Conservation (phyloP, 768 basidiomycete species). For the Leccinellum albellum region DNA sequence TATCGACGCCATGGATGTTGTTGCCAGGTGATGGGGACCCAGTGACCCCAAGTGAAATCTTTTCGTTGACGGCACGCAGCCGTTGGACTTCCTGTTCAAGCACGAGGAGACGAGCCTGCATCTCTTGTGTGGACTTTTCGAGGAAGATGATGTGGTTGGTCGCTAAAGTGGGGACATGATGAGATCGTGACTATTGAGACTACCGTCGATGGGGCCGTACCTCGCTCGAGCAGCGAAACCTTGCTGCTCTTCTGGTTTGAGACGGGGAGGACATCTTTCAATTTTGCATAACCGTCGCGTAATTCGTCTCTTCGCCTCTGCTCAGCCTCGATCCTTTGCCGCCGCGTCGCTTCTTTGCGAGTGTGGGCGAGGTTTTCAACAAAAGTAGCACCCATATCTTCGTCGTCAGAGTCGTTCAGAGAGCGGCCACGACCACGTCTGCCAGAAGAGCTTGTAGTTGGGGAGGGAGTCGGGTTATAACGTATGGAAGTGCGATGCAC, state of each 20-base stretch:
- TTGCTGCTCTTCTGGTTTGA: slow-evolving; percentile 92
- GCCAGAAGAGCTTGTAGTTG: slow-evolving; percentile 65
- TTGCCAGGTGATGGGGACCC: slow-evolving; percentile 55
- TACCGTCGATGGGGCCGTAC: slow-evolving; percentile 41
- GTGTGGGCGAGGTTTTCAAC: slow-evolving; percentile 72
- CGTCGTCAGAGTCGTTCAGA: slow-evolving; percentile 72
- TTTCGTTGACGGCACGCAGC: slow-evolving; percentile 75
- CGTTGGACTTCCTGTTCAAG: slow-evolving; percentile 69
- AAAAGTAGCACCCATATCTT: slow-evolving; percentile 64
- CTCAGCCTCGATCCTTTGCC: slow-evolving; percentile 87
- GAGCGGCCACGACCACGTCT: slow-evolving; percentile 66
- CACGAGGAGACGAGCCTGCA: slow-evolving; percentile 62
- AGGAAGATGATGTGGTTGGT: slow-evolving; percentile 75
- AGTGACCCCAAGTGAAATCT: slow-evolving; percentile 65
- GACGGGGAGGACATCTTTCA: slow-evolving; percentile 83
- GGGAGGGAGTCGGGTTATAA: slow-evolving; percentile 81
- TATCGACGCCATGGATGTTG: slow-evolving; percentile 38
- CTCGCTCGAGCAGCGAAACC: slow-evolving; percentile 83
- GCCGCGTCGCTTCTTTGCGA: slow-evolving; percentile 79
- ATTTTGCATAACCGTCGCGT: slow-evolving; percentile 82
- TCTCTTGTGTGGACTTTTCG: slow-evolving; percentile 67
- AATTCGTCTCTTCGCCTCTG: slow-evolving; percentile 86
- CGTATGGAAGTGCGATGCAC: slow-evolving; percentile 68
- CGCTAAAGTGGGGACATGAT: slow-evolving; percentile 40
- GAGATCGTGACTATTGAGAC: slow-evolving; percentile 9